Conservation (phyloP, 1,139 yeast species). For the Sugiyamaella japonica region DNA sequence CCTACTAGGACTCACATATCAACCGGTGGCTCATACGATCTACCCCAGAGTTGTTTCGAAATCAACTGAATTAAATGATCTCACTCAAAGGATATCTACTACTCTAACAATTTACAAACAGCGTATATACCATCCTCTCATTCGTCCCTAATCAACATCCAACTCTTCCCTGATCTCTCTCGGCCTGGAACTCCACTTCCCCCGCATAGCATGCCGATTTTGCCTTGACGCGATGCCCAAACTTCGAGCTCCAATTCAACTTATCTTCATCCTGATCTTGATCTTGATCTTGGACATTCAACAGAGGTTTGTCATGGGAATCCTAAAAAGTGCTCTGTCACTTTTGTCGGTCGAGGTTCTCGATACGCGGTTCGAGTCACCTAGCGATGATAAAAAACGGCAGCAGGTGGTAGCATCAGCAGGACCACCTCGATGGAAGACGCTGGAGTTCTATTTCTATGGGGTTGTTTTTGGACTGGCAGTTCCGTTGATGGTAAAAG, state of each 20-base stretch:
- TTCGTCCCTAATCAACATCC: background rate
- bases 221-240: background rate
- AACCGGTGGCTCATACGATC: too few species aligned
- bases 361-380: constrained; percentile 69
- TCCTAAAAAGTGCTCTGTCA: constrained; percentile 21
- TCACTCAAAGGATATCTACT: too few species aligned
- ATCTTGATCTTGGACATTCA: background rate
- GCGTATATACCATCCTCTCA: background rate
- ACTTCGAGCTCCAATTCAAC: too few species aligned
- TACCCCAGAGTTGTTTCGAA: too few species aligned
- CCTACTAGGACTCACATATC: too few species aligned
- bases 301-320: constrained; percentile 2
- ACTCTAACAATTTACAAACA: too few species aligned
- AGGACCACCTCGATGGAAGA: constrained; percentile 64
- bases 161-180: background rate
- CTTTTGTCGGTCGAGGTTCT: constrained; percentile 70
- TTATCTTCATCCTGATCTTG: too few species aligned
- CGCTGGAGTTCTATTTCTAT: constrained; percentile 72
- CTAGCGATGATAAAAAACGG: constrained; percentile 48
- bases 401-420: constrained; percentile 48
- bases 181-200: background rate
- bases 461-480: constrained; percentile 59
- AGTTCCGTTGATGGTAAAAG: constrained; percentile 78
- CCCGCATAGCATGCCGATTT: constrained; percentile 1
- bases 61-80: too few species aligned